A percentile compares a stretch with the other conserved stretches of the same genome.
phyloP scores from a whole-genome alignment of 768 basidiomycete genomes.

The Calvatia gigantea region DNA sequence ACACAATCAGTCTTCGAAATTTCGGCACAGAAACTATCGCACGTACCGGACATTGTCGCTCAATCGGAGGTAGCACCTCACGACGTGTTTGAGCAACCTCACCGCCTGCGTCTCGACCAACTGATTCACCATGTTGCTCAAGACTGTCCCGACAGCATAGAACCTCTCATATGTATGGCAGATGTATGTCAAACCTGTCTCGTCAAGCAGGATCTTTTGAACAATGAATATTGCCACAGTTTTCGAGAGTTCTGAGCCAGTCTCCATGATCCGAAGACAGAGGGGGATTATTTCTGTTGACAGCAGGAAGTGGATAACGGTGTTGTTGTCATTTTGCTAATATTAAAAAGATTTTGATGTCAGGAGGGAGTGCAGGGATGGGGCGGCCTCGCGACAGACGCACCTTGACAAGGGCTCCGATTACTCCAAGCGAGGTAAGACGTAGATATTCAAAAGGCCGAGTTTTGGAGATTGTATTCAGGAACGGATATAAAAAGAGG shows the following conservation, averaged over 20 bases:
- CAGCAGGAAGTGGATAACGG: conserved; percentile 97
- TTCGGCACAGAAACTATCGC: background rate
- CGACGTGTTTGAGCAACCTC: conserved; percentile 93
- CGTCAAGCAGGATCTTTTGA: conserved; percentile 95
- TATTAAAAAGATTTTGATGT: background rate
- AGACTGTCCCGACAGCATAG: conserved; percentile 96
- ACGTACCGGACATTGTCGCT: conserved; percentile 92
- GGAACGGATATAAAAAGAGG: conserved; percentile 96
- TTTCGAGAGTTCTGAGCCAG: conserved; percentile 96
- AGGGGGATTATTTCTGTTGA: conserved; percentile 99
- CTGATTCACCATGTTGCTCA: conserved; percentile 98
- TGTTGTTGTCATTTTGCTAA: conserved; percentile 98
- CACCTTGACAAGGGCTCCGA: conserved; percentile 97
- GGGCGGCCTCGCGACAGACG: conserved; percentile 14
- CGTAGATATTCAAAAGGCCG: conserved; percentile 99
- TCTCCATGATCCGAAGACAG: conserved; percentile 99
- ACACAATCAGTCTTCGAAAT: conserved; percentile 6
- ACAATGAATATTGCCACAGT: conserved; percentile 99
- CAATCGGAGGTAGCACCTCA: conserved; percentile 92
- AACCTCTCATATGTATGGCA: conserved; percentile 99
- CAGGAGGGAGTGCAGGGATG: background rate
- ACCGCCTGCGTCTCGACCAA: conserved; percentile 98
- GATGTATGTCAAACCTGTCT: conserved; percentile 96
- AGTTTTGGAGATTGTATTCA: conserved; percentile 98
- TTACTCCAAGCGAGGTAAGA: conserved; percentile 98